Conservation (phyloP, 176 grass and related monocot species). For the Aegilops longissima region DNA sequence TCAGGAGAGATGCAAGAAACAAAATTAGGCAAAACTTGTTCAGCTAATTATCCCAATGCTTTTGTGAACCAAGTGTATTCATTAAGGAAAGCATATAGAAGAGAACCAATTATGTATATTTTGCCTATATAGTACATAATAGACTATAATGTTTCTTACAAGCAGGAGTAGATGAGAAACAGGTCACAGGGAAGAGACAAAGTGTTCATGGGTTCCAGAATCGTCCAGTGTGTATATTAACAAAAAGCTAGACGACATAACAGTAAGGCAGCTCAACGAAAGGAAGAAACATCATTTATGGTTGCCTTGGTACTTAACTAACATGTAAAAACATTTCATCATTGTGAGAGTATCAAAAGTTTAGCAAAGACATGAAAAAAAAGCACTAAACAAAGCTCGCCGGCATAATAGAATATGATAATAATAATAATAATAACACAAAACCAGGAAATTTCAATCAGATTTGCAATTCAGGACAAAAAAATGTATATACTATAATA, state of each 20-base stretch:
- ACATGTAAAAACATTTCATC: background rate
- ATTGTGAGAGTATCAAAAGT: too few species aligned
- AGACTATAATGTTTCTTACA: background rate
- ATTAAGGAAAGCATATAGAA: background rate
- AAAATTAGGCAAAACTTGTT: background rate
- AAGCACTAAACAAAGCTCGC: background rate
- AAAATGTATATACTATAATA: too few species aligned
- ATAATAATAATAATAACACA: too few species aligned
- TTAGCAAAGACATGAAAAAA: background rate
- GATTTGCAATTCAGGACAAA: too few species aligned
- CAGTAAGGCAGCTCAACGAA: background rate
- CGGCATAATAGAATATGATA: too few species aligned
- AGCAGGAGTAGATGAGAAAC: background rate
- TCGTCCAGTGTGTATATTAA: background rate
- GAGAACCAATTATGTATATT: background rate
- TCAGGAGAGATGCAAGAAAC: background rate
- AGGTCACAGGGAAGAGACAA: background rate
- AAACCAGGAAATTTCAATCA: too few species aligned
- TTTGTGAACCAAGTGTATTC: background rate
- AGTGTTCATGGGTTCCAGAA: background rate
- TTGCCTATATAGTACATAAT: background rate
- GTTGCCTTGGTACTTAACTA: background rate
- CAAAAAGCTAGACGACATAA: background rate
- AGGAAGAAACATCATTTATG: background rate
- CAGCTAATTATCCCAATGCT: background rate